These are phyloP conservation scores for Rehmannia glutinosa DNA, from an alignment of 257 asterid genomes.

Conservation along the genomic window DNA sequence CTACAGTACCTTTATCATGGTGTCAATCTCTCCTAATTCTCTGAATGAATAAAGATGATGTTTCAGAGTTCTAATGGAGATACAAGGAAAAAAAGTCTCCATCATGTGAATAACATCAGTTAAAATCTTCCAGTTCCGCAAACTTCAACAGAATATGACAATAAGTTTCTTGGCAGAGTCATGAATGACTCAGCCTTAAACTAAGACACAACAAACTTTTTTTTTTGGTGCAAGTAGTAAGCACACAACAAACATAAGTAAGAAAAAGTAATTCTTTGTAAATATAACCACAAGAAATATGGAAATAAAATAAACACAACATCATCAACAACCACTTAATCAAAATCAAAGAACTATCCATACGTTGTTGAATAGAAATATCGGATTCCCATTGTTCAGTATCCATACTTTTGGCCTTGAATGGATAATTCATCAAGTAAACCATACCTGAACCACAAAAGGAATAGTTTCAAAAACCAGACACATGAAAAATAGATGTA, in stretches of 20 bases:
- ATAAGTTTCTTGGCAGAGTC: slow-evolving; percentile 18
- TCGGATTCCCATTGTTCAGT: not conserved
- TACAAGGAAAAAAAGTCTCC: slow-evolving; percentile 61
- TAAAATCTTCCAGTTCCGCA: slow-evolving; percentile 79
- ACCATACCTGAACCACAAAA: not conserved
- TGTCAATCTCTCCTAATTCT: slow-evolving; percentile 65
- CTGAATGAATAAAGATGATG: slow-evolving; percentile 78
- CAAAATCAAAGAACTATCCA: too few species aligned
- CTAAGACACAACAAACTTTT: not conserved
- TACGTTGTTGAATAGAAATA: too few species aligned
- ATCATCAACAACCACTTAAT: too few species aligned
- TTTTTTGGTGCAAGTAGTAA: too few species aligned
- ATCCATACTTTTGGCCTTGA: too few species aligned
- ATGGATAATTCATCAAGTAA: too few species aligned
- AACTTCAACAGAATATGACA: slow-evolving; percentile 30
- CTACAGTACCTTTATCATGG: slow-evolving; percentile 85
- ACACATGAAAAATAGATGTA: too few species aligned
- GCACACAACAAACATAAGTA: too few species aligned
- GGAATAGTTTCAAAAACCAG: too few species aligned
- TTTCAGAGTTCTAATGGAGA: slow-evolving; percentile 76
- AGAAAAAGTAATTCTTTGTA: not conserved
- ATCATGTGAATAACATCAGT: slow-evolving; percentile 51
- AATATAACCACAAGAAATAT: not conserved
- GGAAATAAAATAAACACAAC: not conserved
- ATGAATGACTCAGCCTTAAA: too few species aligned